phyloP scores from a whole-genome alignment of 2,329 filamentous ascomycete species.

The Penicillium oxalicum region DNA sequence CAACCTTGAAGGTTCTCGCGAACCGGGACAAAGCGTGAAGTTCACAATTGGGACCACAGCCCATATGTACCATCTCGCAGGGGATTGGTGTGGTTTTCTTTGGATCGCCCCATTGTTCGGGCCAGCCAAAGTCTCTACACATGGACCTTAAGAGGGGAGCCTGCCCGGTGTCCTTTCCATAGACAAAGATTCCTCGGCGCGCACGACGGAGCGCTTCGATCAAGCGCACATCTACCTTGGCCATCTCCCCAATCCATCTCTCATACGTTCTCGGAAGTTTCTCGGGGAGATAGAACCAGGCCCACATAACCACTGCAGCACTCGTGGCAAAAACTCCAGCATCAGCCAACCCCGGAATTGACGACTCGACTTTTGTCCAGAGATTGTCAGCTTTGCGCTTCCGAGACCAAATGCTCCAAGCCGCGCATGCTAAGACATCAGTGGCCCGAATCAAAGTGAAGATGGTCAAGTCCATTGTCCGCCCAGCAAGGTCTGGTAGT shows the following conservation, averaged over 20 bases:
- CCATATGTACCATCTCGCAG: constrained; percentile 80
- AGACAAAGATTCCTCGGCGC: constrained; percentile 58
- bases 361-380: constrained; percentile 36
- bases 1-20: constrained; percentile 63
- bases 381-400: constrained; percentile 26
- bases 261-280: constrained; percentile 68
- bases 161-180: constrained; percentile 68
- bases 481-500: constrained; percentile 52
- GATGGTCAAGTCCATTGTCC: constrained; percentile 76
- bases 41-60: constrained; percentile 64
- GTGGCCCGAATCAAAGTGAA: constrained; percentile 67
- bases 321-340: constrained; percentile 66
- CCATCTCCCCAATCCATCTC: constrained; percentile 74
- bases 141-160: constrained; percentile 62
- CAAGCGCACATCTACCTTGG: constrained; percentile 67
- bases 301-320: constrained; percentile 76
- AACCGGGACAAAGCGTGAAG: constrained; percentile 65
- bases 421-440: constrained; percentile 62
- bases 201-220: constrained; percentile 66
- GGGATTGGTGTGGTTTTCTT: constrained; percentile 64
- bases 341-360: constrained; percentile 50
- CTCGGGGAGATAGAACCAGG: constrained; percentile 73
- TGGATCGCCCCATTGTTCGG: constrained; percentile 67
- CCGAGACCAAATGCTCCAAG: constrained; percentile 52
- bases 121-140: constrained; percentile 65